A percentile compares a stretch with the other conserved stretches of the same genome.
These are phyloP conservation scores for Hydnomerulius pinastri DNA, from an alignment of 768 basidiomycete species.

Conservation along the genomic window DNA sequence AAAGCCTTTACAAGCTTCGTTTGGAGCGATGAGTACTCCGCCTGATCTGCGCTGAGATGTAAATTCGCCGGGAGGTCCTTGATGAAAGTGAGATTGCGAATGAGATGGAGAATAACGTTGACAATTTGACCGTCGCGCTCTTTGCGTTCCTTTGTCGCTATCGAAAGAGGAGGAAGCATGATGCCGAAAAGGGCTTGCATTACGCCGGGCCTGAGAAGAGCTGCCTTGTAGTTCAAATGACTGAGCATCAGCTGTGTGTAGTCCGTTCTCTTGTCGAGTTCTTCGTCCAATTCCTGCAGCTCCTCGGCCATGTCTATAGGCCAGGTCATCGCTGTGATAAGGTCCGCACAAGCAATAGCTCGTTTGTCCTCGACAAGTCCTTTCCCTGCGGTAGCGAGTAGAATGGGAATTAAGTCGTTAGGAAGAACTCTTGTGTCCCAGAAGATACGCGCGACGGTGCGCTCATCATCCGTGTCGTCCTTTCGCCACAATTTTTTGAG, in stretches of 20 bases:
- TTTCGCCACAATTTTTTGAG: slow-evolving; percentile 95
- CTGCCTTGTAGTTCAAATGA: slow-evolving; percentile 89
- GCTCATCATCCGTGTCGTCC: slow-evolving; percentile 96
- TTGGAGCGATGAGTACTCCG: slow-evolving; percentile 78
- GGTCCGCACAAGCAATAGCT: slow-evolving; percentile 80
- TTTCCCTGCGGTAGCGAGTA: slow-evolving; percentile 77
- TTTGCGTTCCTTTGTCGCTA: slow-evolving; percentile 62
- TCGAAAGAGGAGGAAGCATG: slow-evolving; percentile 76
- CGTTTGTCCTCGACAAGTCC: slow-evolving; percentile 80
- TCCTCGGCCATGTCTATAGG: slow-evolving; percentile 96
- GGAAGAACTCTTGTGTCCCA: slow-evolving; percentile 84
- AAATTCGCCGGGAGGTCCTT: slow-evolving; percentile 78
- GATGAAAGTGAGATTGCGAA: slow-evolving; percentile 95
- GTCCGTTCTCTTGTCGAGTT: slow-evolving; percentile 77
- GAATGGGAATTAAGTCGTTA: slow-evolving; percentile 86
- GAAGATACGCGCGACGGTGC: slow-evolving; percentile 92
- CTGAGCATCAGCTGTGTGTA: slow-evolving; percentile 82
- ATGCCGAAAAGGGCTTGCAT: slow-evolving; percentile 75
- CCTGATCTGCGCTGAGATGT: slow-evolving; percentile 72
- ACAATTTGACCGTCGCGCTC: slow-evolving; percentile 86
- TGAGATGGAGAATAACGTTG: slow-evolving; percentile 82
- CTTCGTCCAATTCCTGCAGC: slow-evolving; percentile 86
- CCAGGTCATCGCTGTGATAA: slow-evolving; percentile 98
- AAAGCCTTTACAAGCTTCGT: slow-evolving; percentile 72
- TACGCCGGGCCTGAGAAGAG: slow-evolving; percentile 61